These are phyloP conservation scores for Warburgia ugandensis DNA, from an alignment of 164 flowering plant species.

Conservation along the genomic window DNA sequence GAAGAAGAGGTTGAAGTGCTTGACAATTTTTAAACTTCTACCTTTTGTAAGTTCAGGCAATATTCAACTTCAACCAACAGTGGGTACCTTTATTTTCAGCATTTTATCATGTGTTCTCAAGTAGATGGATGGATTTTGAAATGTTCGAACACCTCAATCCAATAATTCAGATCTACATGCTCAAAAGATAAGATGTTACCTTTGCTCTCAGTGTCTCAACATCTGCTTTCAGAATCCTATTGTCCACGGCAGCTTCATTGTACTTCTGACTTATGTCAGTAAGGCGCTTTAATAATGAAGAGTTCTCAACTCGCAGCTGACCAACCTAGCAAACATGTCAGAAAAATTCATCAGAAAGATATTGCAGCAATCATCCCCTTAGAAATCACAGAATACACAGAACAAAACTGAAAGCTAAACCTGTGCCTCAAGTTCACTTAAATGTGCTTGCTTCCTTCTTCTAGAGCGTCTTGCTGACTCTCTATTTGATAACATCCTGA, in stretches of 20 bases:
- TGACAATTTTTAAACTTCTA: too few relatives aligned
- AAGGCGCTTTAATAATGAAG: constrained; percentile 62
- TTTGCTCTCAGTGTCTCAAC: constrained; percentile 96
- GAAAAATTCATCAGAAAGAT: background rate
- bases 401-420: constrained; percentile 21
- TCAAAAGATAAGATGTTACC: constrained; percentile 30
- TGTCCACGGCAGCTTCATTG: constrained; percentile 91
- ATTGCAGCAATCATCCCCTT: background rate
- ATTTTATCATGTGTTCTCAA: background rate
- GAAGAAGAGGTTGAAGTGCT: too few relatives aligned
- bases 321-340: constrained; percentile 45
- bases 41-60: too few relatives aligned
- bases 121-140: background rate
- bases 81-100: too few relatives aligned
- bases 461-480: constrained; percentile 96
- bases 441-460: constrained; percentile 93
- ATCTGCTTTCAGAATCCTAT: constrained; percentile 93
- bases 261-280: constrained; percentile 66
- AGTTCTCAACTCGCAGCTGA: constrained; percentile 71
- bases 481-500: constrained; percentile 95
- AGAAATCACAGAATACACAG: background rate
- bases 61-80: too few relatives aligned
- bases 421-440: constrained; percentile 91
- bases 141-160: background rate
- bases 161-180: background rate